Percentiles rank a stretch among this genome's conserved stretches.
Conservation (phyloP, 257 asterid species). For the Plantago elongata region DNA sequence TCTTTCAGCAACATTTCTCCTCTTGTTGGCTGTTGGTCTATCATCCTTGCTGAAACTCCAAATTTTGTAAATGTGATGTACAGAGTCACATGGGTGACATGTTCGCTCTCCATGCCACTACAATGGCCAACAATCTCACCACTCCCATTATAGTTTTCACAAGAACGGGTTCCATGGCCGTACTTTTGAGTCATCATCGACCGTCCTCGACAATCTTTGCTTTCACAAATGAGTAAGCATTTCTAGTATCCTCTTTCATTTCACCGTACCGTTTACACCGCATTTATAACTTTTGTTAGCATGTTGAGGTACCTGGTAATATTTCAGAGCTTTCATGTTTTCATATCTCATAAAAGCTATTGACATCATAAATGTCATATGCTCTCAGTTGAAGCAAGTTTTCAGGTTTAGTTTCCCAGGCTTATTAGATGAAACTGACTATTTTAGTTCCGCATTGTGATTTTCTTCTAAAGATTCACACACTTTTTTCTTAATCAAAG, state of each 20-base stretch:
- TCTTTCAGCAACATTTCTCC: neutral
- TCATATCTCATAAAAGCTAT: no score
- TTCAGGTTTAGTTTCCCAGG: no score
- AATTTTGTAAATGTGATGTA: slow-evolving; percentile 19
- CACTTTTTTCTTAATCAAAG: no score
- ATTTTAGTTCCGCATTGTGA: no score
- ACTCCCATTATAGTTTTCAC: slow-evolving; percentile 95
- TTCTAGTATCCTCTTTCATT: slow-evolving; percentile 11
- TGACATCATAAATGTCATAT: no score
- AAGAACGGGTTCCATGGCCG: slow-evolving; percentile 95
- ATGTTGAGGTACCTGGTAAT: slow-evolving; percentile 4
- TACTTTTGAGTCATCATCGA: slow-evolving; percentile 74
- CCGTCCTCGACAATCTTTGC: slow-evolving; percentile 82
- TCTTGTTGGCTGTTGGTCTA: slow-evolving; percentile 2
- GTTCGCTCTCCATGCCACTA: slow-evolving; percentile 87
- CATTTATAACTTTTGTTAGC: no score
- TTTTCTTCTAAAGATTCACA: no score
- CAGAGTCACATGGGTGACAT: slow-evolving; percentile 91
- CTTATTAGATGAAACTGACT: no score
- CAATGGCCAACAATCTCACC: slow-evolving; percentile 80
- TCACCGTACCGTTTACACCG: neutral
- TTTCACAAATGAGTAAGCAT: slow-evolving; percentile 82
- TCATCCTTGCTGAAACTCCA: slow-evolving; percentile 10
- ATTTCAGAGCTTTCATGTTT: neutral
- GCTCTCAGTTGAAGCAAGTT: no score